These are phyloP conservation scores for Eragrostis curvula DNA, from an alignment of 176 grass and related monocot species.

Conservation along the genomic window DNA sequence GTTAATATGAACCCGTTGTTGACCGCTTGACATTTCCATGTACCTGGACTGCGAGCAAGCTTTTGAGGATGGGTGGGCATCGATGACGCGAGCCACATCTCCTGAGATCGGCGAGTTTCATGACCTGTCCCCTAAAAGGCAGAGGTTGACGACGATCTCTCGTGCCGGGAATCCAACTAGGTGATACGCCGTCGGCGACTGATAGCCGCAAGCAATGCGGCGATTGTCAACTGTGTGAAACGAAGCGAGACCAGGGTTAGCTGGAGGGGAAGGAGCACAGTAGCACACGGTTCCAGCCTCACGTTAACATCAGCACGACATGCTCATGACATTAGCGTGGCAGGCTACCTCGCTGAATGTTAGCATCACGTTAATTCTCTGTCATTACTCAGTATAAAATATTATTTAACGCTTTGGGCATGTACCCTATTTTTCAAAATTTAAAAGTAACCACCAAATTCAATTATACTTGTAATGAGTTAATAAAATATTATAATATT, in stretches of 20 bases:
- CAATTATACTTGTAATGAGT: no score
- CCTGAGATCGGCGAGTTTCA: not conserved
- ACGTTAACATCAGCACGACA: conserved; percentile 29
- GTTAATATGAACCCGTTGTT: conserved; percentile 4
- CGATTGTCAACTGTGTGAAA: conserved; percentile 9
- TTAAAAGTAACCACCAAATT: no score
- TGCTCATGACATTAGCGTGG: not conserved
- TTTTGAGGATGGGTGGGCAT: no score
- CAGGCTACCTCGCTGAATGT: not conserved
- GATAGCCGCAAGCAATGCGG: not conserved
- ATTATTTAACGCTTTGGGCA: no score
- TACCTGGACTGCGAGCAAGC: not conserved
- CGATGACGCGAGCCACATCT: conserved; percentile 12
- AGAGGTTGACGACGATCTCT: not conserved
- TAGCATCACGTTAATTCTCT: not conserved
- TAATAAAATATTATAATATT: no score
- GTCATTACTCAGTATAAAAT: no score
- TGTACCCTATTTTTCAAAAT: no score
- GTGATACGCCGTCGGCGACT: not conserved
- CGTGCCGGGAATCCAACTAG: not conserved
- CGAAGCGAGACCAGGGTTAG: not conserved
- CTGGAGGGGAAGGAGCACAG: not conserved
- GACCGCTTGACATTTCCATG: not conserved
- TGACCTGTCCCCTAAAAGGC: conserved; percentile 20
- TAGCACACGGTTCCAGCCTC: conserved; percentile 19